Evolutionary conservation across 23 red algal genomes (phyloP).

Genomic region (Gracilaria gracilis): DNA sequence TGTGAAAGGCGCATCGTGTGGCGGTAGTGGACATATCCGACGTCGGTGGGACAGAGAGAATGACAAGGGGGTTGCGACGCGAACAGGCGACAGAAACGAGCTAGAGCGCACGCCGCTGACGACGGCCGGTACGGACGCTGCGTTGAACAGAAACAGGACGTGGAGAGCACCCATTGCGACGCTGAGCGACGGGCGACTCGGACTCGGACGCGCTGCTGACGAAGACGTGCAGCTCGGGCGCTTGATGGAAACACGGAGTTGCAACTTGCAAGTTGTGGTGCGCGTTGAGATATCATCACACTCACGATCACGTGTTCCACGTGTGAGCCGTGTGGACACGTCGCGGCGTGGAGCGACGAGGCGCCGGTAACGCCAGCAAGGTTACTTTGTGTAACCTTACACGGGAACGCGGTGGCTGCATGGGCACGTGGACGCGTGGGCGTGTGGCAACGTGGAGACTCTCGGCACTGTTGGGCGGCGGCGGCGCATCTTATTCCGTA

Average conservation of each 20-base stretch:
- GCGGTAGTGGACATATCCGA: background rate
- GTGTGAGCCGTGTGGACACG: no score
- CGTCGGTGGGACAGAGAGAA: background rate
- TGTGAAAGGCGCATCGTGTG: background rate
- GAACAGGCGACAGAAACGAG: conserved; percentile 2
- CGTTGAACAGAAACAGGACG: background rate
- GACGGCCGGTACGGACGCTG: background rate
- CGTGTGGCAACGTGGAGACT: background rate
- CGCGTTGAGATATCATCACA: background rate
- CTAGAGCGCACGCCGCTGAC: background rate
- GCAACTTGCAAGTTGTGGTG: no score
- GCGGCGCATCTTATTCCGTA: no score
- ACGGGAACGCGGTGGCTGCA: no score
- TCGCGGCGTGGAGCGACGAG: no score
- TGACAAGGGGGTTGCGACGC: background rate
- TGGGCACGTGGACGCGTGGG: background rate
- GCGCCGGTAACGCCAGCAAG: no score
- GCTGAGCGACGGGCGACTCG: background rate
- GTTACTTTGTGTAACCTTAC: no score
- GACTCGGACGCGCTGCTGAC: no score
- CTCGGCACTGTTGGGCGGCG: background rate
- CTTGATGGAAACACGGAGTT: no score
- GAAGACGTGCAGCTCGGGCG: no score
- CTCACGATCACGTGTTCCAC: no score
- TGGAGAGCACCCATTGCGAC: background rate